A percentile compares a stretch with the other conserved stretches of the same genome.
These are phyloP conservation scores for Thelonectria rubi DNA, from an alignment of 2,329 filamentous ascomycete genomes.

Conservation along the genomic window DNA sequence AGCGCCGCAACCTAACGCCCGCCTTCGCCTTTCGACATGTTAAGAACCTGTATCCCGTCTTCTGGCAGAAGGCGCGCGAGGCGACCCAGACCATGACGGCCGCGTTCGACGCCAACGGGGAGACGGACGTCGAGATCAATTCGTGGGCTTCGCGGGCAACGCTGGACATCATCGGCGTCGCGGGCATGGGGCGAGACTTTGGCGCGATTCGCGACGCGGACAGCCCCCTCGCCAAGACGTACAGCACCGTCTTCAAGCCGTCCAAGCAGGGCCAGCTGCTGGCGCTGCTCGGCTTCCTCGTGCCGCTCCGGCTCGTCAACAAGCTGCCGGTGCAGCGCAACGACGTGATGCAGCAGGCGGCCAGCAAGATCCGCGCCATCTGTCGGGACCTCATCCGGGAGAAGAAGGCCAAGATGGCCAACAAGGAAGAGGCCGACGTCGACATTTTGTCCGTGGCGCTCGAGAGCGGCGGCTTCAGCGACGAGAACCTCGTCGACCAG, in stretches of 20 bases:
- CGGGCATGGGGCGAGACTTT: constrained; percentile 78
- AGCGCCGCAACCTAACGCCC: constrained; percentile 81
- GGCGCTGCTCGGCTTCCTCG: constrained; percentile 65
- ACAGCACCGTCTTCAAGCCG: constrained; percentile 64
- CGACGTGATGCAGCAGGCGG: constrained; percentile 65
- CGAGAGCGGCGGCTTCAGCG: constrained; percentile 76
- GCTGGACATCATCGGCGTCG: constrained; percentile 78
- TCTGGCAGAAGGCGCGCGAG: constrained; percentile 81
- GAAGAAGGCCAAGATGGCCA: constrained; percentile 67
- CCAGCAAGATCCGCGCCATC: constrained; percentile 67
- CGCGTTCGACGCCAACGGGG: constrained; percentile 43
- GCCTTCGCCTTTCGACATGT: constrained; percentile 88
- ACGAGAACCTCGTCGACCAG: constrained; percentile 85
- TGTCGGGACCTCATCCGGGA: constrained; percentile 74
- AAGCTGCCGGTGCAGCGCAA: constrained; percentile 77
- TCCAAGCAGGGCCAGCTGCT: constrained; percentile 62
- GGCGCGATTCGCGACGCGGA: constrained; percentile 68
- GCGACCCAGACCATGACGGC: constrained; percentile 69
- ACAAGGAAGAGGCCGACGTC: constrained; percentile 60
- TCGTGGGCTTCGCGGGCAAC: constrained; percentile 74
- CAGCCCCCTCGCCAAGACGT: constrained; percentile 67
- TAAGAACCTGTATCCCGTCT: constrained; percentile 83
- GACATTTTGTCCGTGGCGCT: constrained; percentile 87
- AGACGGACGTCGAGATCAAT: constrained; percentile 63
- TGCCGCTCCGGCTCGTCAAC: constrained; percentile 69